Evolutionary conservation across 2,329 filamentous ascomycete genomes (phyloP).

Genomic region (Orbilia blumenaviensis): DNA sequence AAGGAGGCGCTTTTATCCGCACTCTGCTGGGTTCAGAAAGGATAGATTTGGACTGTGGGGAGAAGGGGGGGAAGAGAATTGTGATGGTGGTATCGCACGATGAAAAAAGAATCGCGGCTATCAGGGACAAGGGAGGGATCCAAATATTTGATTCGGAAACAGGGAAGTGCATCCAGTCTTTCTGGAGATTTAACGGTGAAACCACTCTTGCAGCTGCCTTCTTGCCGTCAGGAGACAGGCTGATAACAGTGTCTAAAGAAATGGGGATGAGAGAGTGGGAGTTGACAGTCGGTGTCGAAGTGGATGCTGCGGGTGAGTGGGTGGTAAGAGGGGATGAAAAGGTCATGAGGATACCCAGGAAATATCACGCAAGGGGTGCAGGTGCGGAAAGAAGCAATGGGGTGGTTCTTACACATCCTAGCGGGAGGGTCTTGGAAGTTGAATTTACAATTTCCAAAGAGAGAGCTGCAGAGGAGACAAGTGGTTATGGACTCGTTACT

Average conservation of each 20-base stretch:
- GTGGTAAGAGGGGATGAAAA: not conserved
- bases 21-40: not conserved
- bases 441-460: not conserved
- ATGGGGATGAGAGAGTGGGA: not conserved
- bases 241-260: conserved; percentile 15
- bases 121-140: not conserved
- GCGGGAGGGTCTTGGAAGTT: not conserved
- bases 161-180: not conserved
- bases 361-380: not conserved
- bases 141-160: not conserved
- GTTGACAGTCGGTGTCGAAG: not conserved
- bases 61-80: not conserved
- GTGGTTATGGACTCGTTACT: not conserved
- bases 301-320: conserved; percentile 4
- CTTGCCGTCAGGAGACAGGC: not conserved
- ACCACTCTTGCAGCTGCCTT: not conserved
- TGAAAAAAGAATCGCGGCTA: not conserved
- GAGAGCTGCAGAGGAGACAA: not conserved
- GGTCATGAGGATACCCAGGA: not conserved
- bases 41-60: not conserved
- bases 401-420: not conserved
- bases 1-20: not conserved
- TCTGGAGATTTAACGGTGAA: not conserved
- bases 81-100: not conserved
- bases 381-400: not conserved